Evolutionary conservation across 1,139 yeast species (phyloP).

Genomic region (Lodderomyces metapsilosis): DNA sequence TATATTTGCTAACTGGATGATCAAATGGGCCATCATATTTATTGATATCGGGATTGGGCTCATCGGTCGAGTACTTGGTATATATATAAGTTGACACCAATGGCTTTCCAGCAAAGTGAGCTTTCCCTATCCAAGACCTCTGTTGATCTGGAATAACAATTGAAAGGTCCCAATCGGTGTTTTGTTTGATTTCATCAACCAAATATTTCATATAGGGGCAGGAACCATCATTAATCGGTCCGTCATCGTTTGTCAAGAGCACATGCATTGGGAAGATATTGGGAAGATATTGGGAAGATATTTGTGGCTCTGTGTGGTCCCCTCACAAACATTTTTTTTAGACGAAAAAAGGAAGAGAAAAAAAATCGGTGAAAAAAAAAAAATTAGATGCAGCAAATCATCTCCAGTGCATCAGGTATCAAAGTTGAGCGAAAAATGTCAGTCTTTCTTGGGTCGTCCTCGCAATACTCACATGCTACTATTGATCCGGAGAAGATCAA

Average conservation of each 20-base stretch:
- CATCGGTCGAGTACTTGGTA: constrained; percentile 39
- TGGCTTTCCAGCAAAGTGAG: constrained; percentile 87
- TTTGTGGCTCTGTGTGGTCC: too few species aligned
- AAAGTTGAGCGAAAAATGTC: too few species aligned
- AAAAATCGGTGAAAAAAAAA: too few species aligned
- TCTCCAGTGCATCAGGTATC: too few species aligned
- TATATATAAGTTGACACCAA: constrained; percentile 68
- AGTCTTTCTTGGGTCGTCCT: constrained; percentile 49
- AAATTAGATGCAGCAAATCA: neutral
- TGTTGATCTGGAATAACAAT: constrained; percentile 80
- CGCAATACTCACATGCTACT: constrained; percentile 41
- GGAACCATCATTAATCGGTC: constrained; percentile 78
- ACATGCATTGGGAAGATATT: constrained; percentile 32
- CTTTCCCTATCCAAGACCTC: constrained; percentile 96
- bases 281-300: neutral
- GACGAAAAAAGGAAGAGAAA: too few species aligned
- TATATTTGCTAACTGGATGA: constrained; percentile 34
- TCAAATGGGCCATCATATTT: constrained; percentile 69
- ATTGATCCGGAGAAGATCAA: constrained; percentile 67
- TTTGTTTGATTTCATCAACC: constrained; percentile 61
- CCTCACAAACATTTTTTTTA: too few species aligned
- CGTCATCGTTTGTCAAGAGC: constrained; percentile 86
- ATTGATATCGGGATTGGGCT: constrained; percentile 32
- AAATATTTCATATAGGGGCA: constrained; percentile 86
- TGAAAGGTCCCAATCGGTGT: constrained; percentile 82